Percentiles rank a stretch among this genome's conserved stretches.
Evolutionary conservation across 163 green algal species (phyloP).

Genomic region (Scenedesmus sp.): DNA sequence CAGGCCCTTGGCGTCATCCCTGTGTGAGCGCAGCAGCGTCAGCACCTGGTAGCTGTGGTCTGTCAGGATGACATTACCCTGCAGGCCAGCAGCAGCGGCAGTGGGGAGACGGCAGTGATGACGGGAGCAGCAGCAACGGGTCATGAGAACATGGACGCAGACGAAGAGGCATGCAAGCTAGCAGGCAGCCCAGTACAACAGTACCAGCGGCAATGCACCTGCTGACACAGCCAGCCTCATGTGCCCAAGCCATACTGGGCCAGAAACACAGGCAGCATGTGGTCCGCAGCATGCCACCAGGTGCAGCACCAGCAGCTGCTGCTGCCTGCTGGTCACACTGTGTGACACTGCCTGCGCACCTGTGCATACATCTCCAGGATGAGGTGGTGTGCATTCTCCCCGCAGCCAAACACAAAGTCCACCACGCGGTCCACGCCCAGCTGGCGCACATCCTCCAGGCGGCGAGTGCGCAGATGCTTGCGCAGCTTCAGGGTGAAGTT

Average conservation of each 20-base stretch:
- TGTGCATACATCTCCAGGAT: conserved; percentile 97
- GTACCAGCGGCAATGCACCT: too few relatives aligned
- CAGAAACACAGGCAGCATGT: too few relatives aligned
- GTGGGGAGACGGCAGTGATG: too few relatives aligned
- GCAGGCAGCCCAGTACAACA: too few relatives aligned
- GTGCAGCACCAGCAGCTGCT: not conserved
- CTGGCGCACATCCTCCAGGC: conserved; percentile 91
- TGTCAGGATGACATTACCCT: conserved; percentile 97
- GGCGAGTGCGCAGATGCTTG: conserved; percentile 93
- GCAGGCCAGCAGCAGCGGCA: conserved; percentile 36
- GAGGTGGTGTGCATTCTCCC: conserved; percentile 88
- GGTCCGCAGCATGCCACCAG: not conserved
- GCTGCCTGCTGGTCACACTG: not conserved
- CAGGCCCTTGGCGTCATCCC: conserved; percentile 88
- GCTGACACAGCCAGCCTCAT: too few relatives aligned
- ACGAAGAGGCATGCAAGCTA: too few relatives aligned
- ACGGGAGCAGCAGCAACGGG: not conserved
- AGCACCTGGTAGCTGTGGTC: conserved; percentile 93
- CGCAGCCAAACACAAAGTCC: conserved; percentile 93
- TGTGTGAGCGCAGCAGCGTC: conserved; percentile 93
- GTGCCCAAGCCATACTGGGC: too few relatives aligned
- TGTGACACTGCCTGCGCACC: conserved; percentile 51
- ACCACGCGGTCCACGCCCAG: conserved; percentile 96
- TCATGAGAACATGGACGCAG: too few relatives aligned
- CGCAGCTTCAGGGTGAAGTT: conserved; percentile 97